These are phyloP conservation scores for Paxillus ammoniavirescens DNA, from an alignment of 768 basidiomycete genomes.

Conservation along the genomic window DNA sequence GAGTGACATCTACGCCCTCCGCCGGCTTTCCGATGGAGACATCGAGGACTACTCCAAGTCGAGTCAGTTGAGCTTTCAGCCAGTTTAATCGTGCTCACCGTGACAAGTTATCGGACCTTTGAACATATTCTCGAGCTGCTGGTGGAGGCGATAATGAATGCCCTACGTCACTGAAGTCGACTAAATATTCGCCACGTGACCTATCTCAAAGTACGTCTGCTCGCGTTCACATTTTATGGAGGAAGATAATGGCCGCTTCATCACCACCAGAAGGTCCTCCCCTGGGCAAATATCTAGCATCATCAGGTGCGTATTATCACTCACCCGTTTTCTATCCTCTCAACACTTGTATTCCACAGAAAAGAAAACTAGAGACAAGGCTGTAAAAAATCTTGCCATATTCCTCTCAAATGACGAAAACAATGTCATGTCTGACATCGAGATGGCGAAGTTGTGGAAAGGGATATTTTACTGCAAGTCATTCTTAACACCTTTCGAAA, in stretches of 20 bases:
- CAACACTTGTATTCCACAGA: conserved; percentile 43
- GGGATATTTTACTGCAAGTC: conserved; percentile 91
- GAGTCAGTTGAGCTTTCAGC: not conserved
- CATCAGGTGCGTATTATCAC: conserved; percentile 61
- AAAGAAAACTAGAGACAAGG: conserved; percentile 90
- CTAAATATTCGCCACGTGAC: conserved; percentile 9
- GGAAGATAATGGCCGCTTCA: conserved; percentile 32
- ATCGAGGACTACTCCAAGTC: conserved; percentile 68
- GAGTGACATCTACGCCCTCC: conserved; percentile 57
- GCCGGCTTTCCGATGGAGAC: conserved; percentile 83
- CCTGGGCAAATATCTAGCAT: conserved; percentile 88
- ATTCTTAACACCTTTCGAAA: not conserved
- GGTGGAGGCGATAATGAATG: not conserved
- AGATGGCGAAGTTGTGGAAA: conserved; percentile 96
- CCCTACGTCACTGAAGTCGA: too few species aligned
- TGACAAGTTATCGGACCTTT: conserved; percentile 93
- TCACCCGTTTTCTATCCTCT: not conserved
- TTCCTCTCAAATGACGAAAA: conserved; percentile 72
- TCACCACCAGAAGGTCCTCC: conserved; percentile 50
- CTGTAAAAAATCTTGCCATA: conserved; percentile 70
- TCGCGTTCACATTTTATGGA: conserved; percentile 19
- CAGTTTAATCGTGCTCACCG: conserved; percentile 42
- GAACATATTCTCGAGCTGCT: conserved; percentile 30
- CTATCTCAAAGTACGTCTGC: not conserved
- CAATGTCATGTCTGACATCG: conserved; percentile 61